These are phyloP conservation scores for Teratosphaeria epicoccoides DNA, from an alignment of 2,329 filamentous ascomycete genomes.

Conservation along the genomic window DNA sequence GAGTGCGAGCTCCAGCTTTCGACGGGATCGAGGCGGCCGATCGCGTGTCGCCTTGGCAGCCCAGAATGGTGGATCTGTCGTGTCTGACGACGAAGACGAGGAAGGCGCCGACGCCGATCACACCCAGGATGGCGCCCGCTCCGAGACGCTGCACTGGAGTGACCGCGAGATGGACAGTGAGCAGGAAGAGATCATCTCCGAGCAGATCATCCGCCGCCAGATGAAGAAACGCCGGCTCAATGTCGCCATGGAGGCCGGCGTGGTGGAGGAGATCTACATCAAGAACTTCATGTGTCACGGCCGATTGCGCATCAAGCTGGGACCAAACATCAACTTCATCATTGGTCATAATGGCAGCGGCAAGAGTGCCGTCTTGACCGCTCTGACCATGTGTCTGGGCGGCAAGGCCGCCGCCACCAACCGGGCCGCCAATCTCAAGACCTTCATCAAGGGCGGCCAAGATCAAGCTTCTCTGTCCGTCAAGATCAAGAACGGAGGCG, in stretches of 20 bases:
- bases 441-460: constrained; percentile 78
- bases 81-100: constrained; percentile 19
- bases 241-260: constrained; percentile 66
- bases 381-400: constrained; percentile 85
- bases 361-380: constrained; percentile 91
- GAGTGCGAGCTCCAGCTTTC: constrained; percentile 21
- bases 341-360: constrained; percentile 96
- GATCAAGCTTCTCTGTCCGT: constrained; percentile 67
- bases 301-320: constrained; percentile 70
- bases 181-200: constrained; percentile 17
- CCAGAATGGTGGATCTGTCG: constrained; percentile 17
- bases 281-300: constrained; percentile 95
- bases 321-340: constrained; percentile 94
- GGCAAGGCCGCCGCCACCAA: constrained; percentile 90
- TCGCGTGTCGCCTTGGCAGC: constrained; percentile 21
- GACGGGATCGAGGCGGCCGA: constrained; percentile 18
- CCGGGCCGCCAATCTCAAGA: constrained; percentile 78
- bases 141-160: constrained; percentile 13
- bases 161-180: constrained; percentile 21
- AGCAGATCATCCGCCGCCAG: constrained; percentile 23
- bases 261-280: constrained; percentile 78
- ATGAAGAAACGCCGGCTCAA: constrained; percentile 44
- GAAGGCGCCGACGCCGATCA: not conserved
- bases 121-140: constrained; percentile 4
- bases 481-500: constrained; percentile 80